Evolutionary conservation across 2,329 filamentous ascomycete species (phyloP).

Genomic region (Raffaelea albimanens): DNA sequence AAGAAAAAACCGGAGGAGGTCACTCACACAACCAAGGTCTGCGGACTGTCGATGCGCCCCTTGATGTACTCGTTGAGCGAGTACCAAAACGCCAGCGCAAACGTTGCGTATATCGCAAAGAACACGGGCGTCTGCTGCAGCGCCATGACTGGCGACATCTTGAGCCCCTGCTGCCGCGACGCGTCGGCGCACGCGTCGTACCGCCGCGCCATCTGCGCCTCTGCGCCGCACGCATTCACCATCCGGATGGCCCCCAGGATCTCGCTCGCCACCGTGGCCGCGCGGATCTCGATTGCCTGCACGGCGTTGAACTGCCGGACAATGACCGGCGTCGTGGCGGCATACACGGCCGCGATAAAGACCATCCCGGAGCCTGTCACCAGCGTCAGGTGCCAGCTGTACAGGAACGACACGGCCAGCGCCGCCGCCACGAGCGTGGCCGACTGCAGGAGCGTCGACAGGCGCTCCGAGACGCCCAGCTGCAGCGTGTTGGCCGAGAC

Average conservation of each 20-base stretch:
- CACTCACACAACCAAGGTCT: conserved; percentile 33
- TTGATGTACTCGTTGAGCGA: conserved; percentile 42
- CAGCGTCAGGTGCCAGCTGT: conserved; percentile 49
- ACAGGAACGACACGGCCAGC: conserved; percentile 24
- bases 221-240: conserved; percentile 53
- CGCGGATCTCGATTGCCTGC: conserved; percentile 41
- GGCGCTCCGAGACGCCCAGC: conserved; percentile 47
- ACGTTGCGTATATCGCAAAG: conserved; percentile 24
- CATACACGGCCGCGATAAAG: conserved; percentile 41
- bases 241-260: conserved; percentile 49
- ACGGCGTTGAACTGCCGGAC: conserved; percentile 38
- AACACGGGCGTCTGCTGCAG: conserved; percentile 21
- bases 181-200: conserved; percentile 46
- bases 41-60: conserved; percentile 36
- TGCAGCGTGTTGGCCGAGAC: conserved; percentile 53
- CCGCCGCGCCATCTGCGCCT: conserved; percentile 40
- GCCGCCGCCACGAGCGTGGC: conserved; percentile 41
- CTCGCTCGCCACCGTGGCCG: conserved; percentile 50
- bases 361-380: conserved; percentile 47
- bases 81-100: conserved; percentile 54
- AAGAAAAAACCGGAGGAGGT: no score
- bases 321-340: conserved; percentile 42
- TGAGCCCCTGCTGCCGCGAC: conserved; percentile 26
- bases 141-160: conserved; percentile 18
- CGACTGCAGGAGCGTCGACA: conserved; percentile 48